These are phyloP conservation scores for Diaporthe aspalathi DNA, from an alignment of 2,329 filamentous ascomycete species.

Conservation along the genomic window DNA sequence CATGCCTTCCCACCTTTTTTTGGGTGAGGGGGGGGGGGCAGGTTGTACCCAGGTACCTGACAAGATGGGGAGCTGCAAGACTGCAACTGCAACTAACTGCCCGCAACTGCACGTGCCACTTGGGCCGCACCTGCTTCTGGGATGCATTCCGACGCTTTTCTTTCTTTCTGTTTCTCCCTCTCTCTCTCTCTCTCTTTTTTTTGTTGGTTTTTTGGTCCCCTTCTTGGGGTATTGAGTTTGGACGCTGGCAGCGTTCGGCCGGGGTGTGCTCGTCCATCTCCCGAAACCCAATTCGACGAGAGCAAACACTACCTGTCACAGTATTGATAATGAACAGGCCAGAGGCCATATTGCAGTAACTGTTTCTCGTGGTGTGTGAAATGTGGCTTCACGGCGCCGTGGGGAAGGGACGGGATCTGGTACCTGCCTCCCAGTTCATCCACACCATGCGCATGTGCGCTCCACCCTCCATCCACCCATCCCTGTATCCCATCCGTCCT, in stretches of 20 bases:
- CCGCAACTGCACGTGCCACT: background rate
- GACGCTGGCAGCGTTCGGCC: conserved; percentile 6
- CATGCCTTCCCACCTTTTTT: background rate
- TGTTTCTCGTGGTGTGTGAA: background rate
- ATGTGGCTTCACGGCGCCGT: conserved; percentile 12
- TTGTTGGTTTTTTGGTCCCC: too few species aligned
- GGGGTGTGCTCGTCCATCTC: conserved; percentile 23
- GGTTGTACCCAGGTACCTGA: background rate
- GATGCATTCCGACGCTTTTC: conserved; percentile 16
- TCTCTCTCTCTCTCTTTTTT: too few species aligned
- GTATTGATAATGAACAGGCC: background rate
- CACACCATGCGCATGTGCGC: background rate
- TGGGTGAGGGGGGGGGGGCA: too few species aligned
- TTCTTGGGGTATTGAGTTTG: conserved; percentile 2
- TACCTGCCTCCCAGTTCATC: conserved; percentile 7
- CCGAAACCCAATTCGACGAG: conserved; percentile 27
- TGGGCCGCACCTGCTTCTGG: background rate
- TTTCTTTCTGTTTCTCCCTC: too few species aligned
- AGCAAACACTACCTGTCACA: background rate
- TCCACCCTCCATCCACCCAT: background rate
- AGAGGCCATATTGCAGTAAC: background rate
- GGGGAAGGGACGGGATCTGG: conserved; percentile 10
- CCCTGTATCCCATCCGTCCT: too few species aligned
- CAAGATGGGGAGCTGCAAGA: background rate
- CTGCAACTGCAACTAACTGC: too few species aligned